Percentiles rank a stretch among this genome's conserved stretches.
These are phyloP conservation scores for Sclerospora graminicola DNA, from an alignment of 352 stramenopile species.

Conservation along the genomic window DNA sequence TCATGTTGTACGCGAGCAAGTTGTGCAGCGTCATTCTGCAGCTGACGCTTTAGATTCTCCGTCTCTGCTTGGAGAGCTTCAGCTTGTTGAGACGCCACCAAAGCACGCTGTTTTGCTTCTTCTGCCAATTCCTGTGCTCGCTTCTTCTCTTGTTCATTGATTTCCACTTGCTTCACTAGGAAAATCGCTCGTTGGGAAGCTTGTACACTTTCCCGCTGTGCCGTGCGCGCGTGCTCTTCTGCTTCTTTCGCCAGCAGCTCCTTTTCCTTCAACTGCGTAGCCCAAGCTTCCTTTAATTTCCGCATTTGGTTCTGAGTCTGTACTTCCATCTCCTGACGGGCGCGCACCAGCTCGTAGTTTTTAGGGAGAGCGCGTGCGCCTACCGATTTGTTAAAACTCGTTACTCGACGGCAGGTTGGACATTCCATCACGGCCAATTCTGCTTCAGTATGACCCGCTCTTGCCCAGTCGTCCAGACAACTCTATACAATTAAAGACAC, in stretches of 20 bases:
- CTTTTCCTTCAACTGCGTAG: slow-evolving; percentile 59
- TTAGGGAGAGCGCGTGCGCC: slow-evolving; percentile 61
- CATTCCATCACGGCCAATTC: slow-evolving; percentile 42
- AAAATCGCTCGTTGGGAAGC: slow-evolving; percentile 54
- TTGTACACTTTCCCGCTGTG: slow-evolving; percentile 66
- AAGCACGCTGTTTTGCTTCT: slow-evolving; percentile 44
- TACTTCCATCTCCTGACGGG: slow-evolving; percentile 73
- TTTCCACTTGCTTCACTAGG: slow-evolving; percentile 66
- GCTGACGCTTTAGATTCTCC: slow-evolving; percentile 56
- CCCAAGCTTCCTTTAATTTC: slow-evolving; percentile 41
- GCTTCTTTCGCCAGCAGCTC: slow-evolving; percentile 58
- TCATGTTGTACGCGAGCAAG: slow-evolving; percentile 64
- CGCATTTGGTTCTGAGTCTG: slow-evolving; percentile 51
- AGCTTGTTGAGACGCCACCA: slow-evolving; percentile 54
- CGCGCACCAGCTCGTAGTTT: slow-evolving; percentile 77
- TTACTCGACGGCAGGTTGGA: slow-evolving; percentile 58
- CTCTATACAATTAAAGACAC: slow-evolving; percentile 16
- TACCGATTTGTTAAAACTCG: slow-evolving; percentile 26
- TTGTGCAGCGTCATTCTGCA: slow-evolving; percentile 59
- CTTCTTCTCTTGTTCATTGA: slow-evolving; percentile 78
- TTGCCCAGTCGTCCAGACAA: slow-evolving; percentile 57
- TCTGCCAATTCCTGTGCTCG: slow-evolving; percentile 55
- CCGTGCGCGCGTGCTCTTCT: slow-evolving; percentile 55
- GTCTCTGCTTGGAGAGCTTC: slow-evolving; percentile 69
- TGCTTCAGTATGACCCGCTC: slow-evolving; percentile 12